Conservation (phyloP, 2,329 filamentous ascomycete genomes). For the Keithomyces neogunnii region DNA sequence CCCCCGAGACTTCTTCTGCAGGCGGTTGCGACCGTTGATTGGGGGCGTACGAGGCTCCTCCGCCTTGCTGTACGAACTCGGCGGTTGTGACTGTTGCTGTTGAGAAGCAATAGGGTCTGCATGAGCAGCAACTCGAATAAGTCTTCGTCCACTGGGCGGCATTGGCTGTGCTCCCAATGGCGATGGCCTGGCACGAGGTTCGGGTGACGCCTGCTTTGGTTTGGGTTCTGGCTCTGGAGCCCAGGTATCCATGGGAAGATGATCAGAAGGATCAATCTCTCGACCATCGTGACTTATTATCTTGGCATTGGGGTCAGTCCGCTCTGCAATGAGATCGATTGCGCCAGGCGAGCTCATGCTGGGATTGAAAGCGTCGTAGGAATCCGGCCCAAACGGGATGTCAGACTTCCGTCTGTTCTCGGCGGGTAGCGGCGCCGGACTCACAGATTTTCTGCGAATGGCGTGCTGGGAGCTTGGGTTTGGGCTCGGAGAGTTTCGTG, state of each 20-base stretch:
- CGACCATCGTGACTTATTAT: slow-evolving; percentile 69
- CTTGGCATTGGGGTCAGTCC: slow-evolving; percentile 52
- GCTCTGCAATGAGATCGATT: slow-evolving; percentile 20
- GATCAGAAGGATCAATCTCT: slow-evolving; percentile 73
- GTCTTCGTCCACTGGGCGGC: slow-evolving; percentile 41
- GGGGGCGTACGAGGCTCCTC: slow-evolving; percentile 25
- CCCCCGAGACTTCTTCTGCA: slow-evolving; percentile 55
- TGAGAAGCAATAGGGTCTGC: slow-evolving; percentile 37
- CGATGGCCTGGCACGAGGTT: slow-evolving; percentile 33
- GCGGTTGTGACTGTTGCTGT: slow-evolving; percentile 14
- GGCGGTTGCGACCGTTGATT: slow-evolving; percentile 42
- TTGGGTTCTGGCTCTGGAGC: slow-evolving; percentile 63
- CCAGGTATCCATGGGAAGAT: slow-evolving; percentile 69
- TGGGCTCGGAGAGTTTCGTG: slow-evolving; percentile 26
- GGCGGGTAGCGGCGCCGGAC: slow-evolving; percentile 51
- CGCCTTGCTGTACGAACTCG: slow-evolving; percentile 19
- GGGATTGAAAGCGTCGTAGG: slow-evolving; percentile 66
- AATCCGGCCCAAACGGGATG: slow-evolving; percentile 67
- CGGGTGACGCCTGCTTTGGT: slow-evolving; percentile 18
- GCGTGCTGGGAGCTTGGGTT: slow-evolving; percentile 40
- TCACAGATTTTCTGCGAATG: slow-evolving; percentile 65
- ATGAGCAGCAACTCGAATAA: slow-evolving; percentile 40
- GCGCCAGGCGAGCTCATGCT: slow-evolving; percentile 29
- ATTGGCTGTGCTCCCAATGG: slow-evolving; percentile 45
- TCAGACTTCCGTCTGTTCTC: slow-evolving; percentile 46